Evolutionary conservation across 2,329 filamentous ascomycete species (phyloP), one percentile per base, ranked within the genome.

Genomic region (Calonectria pseudoreteaudii): DNA sequence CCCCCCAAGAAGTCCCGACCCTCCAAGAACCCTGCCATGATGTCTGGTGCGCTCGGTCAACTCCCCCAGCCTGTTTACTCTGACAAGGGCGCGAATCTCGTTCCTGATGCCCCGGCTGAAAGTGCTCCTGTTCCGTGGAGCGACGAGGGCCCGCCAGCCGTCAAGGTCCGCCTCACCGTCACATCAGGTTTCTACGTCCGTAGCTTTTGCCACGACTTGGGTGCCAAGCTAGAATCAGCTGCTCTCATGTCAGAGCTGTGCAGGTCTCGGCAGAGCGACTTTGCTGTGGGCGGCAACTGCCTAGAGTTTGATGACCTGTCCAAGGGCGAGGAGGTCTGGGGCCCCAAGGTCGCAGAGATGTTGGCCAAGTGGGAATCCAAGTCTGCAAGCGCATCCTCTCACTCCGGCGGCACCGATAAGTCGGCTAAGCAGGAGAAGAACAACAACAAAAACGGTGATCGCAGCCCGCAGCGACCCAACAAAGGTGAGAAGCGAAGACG

Each of bases 131-230:
- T 88, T 9, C 90, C 90, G 0, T 92, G 90, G 90, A 87, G 86
- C 49, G 90, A 88, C 82, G 86, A 92, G 80, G 91, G 90, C 0
- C 92, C 95, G 1, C 92, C 96, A 1, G 97, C 96, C 0, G 94
- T 91, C 64, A 93, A 91, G 81, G 91, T 99, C 73, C 93, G 94
- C 71, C 95, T 99, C 91, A 98, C 94, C 0, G 96, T 98, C 66
- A 95, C 95, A 2, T 98, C 95, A 0, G 97, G 97, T 49, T 99
- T 98, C 88, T 99, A 99, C 84, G 96, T 99, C 18, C 94, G 97
- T 75, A 97, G 94, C 72, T 92, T 99, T 78, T 96, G 95, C 80
- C 95, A 98, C 82, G 97, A 99, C 81, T 89, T 99, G 4, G 97
- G 96, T 28, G 88, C 92, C 77, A 95, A 95, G 78, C 89, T 98